Evolutionary conservation across 2,329 filamentous ascomycete genomes (phyloP).

Genomic region (Penicillium polonicum): DNA sequence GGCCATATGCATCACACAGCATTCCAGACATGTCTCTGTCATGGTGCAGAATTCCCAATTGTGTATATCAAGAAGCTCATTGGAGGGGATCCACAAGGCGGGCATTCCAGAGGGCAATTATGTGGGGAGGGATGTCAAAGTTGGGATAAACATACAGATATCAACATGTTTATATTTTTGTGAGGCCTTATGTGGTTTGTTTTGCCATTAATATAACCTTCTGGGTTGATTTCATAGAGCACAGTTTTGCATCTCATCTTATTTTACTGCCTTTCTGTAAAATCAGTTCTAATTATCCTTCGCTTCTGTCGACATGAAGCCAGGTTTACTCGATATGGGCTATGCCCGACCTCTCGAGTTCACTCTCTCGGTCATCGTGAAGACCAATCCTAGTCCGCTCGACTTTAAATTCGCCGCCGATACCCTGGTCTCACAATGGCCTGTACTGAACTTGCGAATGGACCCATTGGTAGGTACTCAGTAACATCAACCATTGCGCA

Average conservation of each 20-base stretch:
- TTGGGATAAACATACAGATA: background rate
- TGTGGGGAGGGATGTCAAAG: background rate
- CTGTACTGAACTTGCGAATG: conserved; percentile 8
- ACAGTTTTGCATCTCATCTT: background rate
- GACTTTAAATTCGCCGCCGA: conserved; percentile 12
- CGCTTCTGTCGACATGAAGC: background rate
- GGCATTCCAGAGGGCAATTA: conserved; percentile 6
- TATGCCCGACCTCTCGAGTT: conserved; percentile 9
- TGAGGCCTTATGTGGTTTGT: background rate
- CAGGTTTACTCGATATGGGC: conserved; percentile 8
- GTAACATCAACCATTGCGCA: too few relatives aligned
- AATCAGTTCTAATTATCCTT: background rate
- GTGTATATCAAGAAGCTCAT: background rate
- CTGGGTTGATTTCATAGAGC: background rate
- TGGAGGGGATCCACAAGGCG: background rate
- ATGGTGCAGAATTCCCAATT: background rate
- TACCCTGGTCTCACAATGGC: conserved; percentile 11
- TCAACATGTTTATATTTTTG: background rate
- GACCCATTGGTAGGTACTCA: conserved; percentile 1
- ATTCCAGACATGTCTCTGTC: background rate
- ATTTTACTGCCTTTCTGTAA: background rate
- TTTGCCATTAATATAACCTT: background rate
- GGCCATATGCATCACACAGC: background rate
- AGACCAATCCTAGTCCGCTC: conserved; percentile 3
- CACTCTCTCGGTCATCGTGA: conserved; percentile 4